These are phyloP conservation scores for Elsinoe fawcettii DNA, from an alignment of 2,329 filamentous ascomycete genomes.

Conservation along the genomic window DNA sequence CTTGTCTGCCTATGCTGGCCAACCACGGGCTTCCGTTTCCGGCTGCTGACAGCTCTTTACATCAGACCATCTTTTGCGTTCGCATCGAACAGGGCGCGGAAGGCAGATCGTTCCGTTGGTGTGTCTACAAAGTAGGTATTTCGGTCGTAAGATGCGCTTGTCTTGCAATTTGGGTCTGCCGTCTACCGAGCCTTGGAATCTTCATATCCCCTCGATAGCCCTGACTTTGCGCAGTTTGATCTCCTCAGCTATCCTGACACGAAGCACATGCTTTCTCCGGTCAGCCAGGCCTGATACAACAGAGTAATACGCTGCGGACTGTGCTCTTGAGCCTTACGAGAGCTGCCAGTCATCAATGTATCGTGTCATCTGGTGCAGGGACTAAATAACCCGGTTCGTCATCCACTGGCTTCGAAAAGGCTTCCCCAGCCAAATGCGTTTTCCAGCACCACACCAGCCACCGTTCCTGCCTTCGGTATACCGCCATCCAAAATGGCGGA, in stretches of 20 bases:
- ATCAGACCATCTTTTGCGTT: conserved; percentile 6
- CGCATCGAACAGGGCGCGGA: conserved; percentile 1
- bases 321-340: conserved; percentile 6
- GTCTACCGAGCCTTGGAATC: neutral
- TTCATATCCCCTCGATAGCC: conserved; percentile 1
- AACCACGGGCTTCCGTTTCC: neutral
- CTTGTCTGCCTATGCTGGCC: neutral
- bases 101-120: neutral
- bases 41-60: conserved; percentile 5
- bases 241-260: neutral
- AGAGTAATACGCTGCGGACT: neutral
- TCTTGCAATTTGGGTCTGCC: neutral
- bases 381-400: conserved; percentile 1
- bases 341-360: conserved; percentile 1
- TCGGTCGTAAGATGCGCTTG: conserved; percentile 5
- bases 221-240: neutral
- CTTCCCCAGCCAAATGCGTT: conserved; percentile 9
- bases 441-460: conserved; percentile 12
- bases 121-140: neutral
- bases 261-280: neutral
- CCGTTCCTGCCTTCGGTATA: conserved; percentile 12
- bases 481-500: conserved; percentile 8
- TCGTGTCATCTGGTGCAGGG: conserved; percentile 7
- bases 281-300: conserved; percentile 7
- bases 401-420: conserved; percentile 3